A percentile compares a stretch with the other conserved stretches of the same genome.
Evolutionary conservation across 1,139 yeast species (phyloP).

Genomic region (Suhomyces ambrosiae): DNA sequence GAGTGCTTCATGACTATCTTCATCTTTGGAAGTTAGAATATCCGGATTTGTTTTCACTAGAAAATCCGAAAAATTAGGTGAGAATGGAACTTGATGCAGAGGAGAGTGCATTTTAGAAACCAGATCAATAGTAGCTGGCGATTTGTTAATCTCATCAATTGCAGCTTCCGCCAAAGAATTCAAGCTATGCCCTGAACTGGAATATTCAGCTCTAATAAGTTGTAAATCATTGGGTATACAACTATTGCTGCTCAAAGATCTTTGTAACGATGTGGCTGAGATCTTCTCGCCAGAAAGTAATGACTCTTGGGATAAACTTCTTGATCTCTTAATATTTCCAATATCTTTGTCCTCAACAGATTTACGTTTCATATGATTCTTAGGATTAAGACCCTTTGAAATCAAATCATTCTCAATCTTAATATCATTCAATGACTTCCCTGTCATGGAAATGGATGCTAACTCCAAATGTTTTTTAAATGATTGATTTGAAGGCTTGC

Average conservation of each 20-base stretch:
- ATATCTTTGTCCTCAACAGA: slow-evolving; percentile 9
- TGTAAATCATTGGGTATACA: slow-evolving; percentile 10
- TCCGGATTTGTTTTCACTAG: slow-evolving; percentile 7
- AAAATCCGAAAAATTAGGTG: slow-evolving; percentile 26
- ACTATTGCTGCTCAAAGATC: slow-evolving; percentile 18
- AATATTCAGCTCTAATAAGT: slow-evolving; percentile 16
- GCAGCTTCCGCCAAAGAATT: slow-evolving; percentile 28
- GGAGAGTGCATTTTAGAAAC: slow-evolving; percentile 2
- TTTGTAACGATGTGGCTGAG: neutral
- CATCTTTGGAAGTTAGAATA: neutral
- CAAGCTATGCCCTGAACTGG: slow-evolving; percentile 14
- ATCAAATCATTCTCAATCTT: slow-evolving; percentile 51
- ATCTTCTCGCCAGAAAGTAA: neutral
- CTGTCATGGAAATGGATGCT: slow-evolving; percentile 56
- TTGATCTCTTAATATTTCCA: slow-evolving; percentile 1
- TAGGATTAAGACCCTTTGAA: slow-evolving; percentile 52
- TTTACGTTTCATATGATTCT: slow-evolving; percentile 17
- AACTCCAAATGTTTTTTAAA: slow-evolving; percentile 51
- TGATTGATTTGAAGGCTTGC: slow-evolving; percentile 7
- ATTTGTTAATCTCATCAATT: slow-evolving; percentile 21
- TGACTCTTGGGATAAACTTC: slow-evolving; percentile 8
- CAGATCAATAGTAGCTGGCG: too few species aligned
- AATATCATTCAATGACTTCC: slow-evolving; percentile 51
- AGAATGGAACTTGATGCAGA: slow-evolving; percentile 15
- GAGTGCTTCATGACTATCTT: slow-evolving; percentile 20